Conservation (phyloP, 116 monocot species). For the Cymodocea nodosa region DNA sequence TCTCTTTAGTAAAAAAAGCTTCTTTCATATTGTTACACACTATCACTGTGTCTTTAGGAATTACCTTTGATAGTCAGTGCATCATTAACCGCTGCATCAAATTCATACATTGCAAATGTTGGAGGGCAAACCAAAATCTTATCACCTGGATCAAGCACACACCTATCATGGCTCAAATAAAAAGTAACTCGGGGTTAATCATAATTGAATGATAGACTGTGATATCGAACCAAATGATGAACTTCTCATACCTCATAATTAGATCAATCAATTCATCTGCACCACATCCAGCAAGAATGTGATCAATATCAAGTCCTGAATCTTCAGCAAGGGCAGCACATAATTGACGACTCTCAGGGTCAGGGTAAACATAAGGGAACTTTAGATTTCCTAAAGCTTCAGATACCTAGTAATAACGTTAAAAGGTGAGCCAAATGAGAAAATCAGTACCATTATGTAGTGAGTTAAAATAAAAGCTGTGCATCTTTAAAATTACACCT, state of each 20-base stretch:
- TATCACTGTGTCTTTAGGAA: neutral
- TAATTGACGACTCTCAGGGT: constrained; percentile 77
- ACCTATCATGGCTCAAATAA: constrained; percentile 35
- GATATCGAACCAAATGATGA: neutral
- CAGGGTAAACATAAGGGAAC: constrained; percentile 92
- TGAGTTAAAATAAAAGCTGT: neutral
- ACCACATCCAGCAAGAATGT: constrained; percentile 95
- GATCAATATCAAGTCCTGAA: constrained; percentile 81
- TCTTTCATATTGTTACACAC: neutral
- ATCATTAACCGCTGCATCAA: constrained; percentile 96
- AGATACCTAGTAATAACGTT: constrained; percentile 31
- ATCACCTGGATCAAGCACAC: constrained; percentile 96
- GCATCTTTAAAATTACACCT: no score
- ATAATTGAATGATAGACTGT: neutral
- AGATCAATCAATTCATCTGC: constrained; percentile 97
- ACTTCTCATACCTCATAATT: constrained; percentile 70
- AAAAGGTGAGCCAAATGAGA: neutral
- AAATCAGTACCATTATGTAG: neutral
- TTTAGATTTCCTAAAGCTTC: constrained; percentile 66
- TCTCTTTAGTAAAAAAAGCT: no score
- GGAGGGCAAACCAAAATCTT: constrained; percentile 96
- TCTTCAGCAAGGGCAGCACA: constrained; percentile 90
- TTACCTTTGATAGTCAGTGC: constrained; percentile 79
- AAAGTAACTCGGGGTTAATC: neutral
- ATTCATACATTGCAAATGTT: constrained; percentile 99